A percentile compares a stretch with the other conserved stretches of the same genome.
These are phyloP conservation scores for Bryum argenteum DNA, from an alignment of 225 moss, liverwort and hornwort genomes.

Conservation along the genomic window DNA sequence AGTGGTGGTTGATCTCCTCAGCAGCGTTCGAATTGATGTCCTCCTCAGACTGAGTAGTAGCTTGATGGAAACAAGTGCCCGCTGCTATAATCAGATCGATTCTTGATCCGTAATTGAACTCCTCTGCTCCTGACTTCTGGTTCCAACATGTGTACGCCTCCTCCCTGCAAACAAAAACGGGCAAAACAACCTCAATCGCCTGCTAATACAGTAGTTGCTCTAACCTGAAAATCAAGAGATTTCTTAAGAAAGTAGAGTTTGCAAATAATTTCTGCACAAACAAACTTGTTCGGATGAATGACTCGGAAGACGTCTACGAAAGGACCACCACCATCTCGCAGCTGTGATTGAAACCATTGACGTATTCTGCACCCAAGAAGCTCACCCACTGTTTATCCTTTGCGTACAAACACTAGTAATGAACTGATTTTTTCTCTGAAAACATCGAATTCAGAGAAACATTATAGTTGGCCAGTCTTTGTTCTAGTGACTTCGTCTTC, in stretches of 20 bases:
- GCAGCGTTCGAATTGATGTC: too few relatives aligned
- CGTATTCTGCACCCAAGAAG: slow-evolving; percentile 54
- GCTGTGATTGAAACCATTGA: slow-evolving; percentile 72
- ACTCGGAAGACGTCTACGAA: slow-evolving; percentile 85
- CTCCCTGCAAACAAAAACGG: slow-evolving; percentile 47
- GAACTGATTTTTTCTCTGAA: too few relatives aligned
- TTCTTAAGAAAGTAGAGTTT: too few relatives aligned
- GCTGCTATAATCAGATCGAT: slow-evolving; percentile 88
- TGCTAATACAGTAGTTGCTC: not conserved
- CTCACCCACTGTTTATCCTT: not conserved
- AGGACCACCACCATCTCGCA: slow-evolving; percentile 72
- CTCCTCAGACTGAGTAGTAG: slow-evolving; percentile 17
- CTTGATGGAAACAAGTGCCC: slow-evolving; percentile 76
- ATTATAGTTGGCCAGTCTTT: too few relatives aligned
- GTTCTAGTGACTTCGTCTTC: too few relatives aligned
- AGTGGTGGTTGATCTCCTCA: slow-evolving; percentile 69
- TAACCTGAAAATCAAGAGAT: not conserved
- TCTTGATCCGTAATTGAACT: slow-evolving; percentile 90
- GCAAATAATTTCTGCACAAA: slow-evolving; percentile 6
- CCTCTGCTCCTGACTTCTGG: slow-evolving; percentile 80
- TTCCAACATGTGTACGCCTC: slow-evolving; percentile 95
- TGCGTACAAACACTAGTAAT: too few relatives aligned
- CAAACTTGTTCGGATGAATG: slow-evolving; percentile 76
- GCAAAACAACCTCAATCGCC: slow-evolving; percentile 1
- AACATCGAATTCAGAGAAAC: too few relatives aligned